Base-by-base conservation (phyloP, 345 rosid species). In the Acer yangbiense region DNA sequence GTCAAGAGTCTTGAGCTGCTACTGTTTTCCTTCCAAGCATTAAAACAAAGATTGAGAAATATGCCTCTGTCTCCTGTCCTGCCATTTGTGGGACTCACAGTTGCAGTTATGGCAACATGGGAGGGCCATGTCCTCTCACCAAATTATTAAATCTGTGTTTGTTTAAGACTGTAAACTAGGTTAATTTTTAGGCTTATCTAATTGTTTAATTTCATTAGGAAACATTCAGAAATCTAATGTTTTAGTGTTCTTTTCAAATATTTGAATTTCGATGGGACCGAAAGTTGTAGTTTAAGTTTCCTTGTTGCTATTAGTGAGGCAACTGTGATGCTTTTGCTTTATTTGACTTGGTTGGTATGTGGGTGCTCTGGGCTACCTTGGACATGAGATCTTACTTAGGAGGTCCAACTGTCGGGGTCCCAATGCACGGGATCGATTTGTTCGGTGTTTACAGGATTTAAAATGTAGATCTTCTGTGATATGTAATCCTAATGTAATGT, bases 21-120 rank as follows among this genome's bases (percentile, higher is more conserved):
- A 55, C 20, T 65, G 23, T 70, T 70, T 35, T 41, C 52, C 41
- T 48, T n/a, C 64, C 16, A 1, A 60, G 21, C 60, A 50, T 83
- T 62, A 70, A n/a, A 70, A 48, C 21, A 62, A 58, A 74, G 52
- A 48, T 69, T 29, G 21, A 25, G 25, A 43, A 1, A 27, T 7
- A 68, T 69, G 27, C 70, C 70, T 46, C 6, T 21, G 4, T 39
- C 54, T 54, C 21, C 43, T 67, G 66, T 39, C 21, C 58, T 67
- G 66, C 54, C 60, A 16, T 46, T 54, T 4, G 35, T 77, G 77
- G 78, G 61, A 78, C 76, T 63, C 27, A 17, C 32, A 11, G 39
- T 60, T 79, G 67, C 1, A 41, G 65, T 61, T 35, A 67, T 18
- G 44, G 21, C 23, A 46, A 27, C 66, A 72, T 43, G 57, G 57